Evolutionary conservation across 495 filamentous ascomycete genomes (phyloP), one percentile per base, ranked within the genome.

Genomic region (Tuber umbilicatum): DNA sequence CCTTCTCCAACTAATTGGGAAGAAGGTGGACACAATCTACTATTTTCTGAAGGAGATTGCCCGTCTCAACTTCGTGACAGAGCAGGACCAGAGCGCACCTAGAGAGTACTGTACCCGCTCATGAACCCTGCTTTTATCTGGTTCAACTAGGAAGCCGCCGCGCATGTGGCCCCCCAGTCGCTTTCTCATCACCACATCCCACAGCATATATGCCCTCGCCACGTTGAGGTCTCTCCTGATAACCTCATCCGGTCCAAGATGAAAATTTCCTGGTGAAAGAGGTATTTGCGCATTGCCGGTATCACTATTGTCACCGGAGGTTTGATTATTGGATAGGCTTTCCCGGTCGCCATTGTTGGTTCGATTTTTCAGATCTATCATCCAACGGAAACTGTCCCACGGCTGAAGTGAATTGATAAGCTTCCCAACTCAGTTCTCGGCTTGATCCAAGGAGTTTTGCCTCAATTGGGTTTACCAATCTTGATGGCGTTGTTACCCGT

Each of bases 121-220:
- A 97, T 99, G 94, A 97, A 94, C 80, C 97, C 96, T 17, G 95
- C 95, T 21, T 99, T 99, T 80, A 93, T 99, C 73, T 95, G 98
- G 83, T 99, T 99, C 87, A 97, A 98, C 79, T 92, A 97, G 80
- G 95, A 99, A 84, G 93, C 97, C 5, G 93, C n/a, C n/a, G n/a
- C n/a, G n/a, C n/a, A n/a, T n/a, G n/a, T n/a, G n/a, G n/a, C n/a
- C n/a, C n/a, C n/a, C 94, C 12, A 99, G 83, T 87, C 93, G 38
- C 89, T 97, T 76, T 94, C 89, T 67, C 94, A 98, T 80, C 95
- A 98, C 80, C 95, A 98, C 80, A 83, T 95, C 9, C 95, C 96
- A 2, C 93, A 94, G 80, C 90, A 94, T 72, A 99, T 99, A 96
- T 90, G 92, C 4, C 96, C 95, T 93, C 92, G n/a, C n/a, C n/a